These are phyloP conservation scores for Dactylellina parvicollis DNA, from an alignment of 2,329 filamentous ascomycete genomes.

Conservation along the genomic window DNA sequence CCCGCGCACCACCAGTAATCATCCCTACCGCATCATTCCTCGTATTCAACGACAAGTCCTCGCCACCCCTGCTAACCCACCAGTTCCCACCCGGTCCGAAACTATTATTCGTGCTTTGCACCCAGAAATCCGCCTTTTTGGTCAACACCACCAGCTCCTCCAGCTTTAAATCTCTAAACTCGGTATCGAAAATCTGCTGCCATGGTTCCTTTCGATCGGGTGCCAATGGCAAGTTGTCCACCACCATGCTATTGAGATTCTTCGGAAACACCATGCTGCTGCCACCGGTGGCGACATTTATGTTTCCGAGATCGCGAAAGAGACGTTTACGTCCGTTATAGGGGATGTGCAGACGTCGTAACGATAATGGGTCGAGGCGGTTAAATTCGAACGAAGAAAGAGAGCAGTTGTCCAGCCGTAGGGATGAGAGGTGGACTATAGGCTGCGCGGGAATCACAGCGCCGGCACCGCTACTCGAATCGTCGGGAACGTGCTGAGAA, in stretches of 20 bases:
- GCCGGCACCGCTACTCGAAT: not conserved
- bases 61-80: constrained; percentile 22
- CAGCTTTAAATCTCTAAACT: constrained; percentile 28
- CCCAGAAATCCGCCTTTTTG: constrained; percentile 31
- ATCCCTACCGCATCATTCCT: constrained; percentile 38
- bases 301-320: constrained; percentile 18
- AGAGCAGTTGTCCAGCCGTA: constrained; percentile 40
- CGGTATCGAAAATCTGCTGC: constrained; percentile 38
- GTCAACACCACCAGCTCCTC: constrained; percentile 48
- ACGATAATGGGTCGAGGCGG: constrained; percentile 17
- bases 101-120: constrained; percentile 16
- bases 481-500: not conserved
- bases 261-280: constrained; percentile 32
- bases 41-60: constrained; percentile 40
- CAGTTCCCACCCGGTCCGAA: not conserved
- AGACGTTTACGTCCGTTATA: constrained; percentile 50
- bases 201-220: constrained; percentile 43
- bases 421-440: constrained; percentile 19
- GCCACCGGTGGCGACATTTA: not conserved
- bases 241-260: constrained; percentile 44
- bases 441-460: not conserved
- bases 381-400: constrained; percentile 40
- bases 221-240: constrained; percentile 35
- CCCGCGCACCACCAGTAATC: constrained; percentile 17
- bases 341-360: constrained; percentile 29